These are phyloP conservation scores for Cylindrotheca closterium DNA, from an alignment of 108 stramenopile genomes.

Conservation along the genomic window DNA sequence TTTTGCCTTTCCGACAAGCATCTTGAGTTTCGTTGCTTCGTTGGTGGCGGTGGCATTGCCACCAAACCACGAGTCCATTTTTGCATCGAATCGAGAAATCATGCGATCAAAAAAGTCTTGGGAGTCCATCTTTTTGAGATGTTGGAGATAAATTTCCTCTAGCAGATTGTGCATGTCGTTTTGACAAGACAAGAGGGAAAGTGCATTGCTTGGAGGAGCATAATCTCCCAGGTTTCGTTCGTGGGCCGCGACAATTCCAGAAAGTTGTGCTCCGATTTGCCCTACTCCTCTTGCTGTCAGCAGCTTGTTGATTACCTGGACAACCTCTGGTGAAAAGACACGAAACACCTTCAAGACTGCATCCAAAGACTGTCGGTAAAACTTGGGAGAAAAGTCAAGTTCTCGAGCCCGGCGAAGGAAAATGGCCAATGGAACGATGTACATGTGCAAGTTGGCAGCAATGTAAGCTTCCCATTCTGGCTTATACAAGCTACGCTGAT, in stretches of 20 bases:
- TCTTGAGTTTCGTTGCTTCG: conserved; percentile 47
- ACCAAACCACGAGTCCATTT: conserved; percentile 47
- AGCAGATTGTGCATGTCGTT: conserved; percentile 69
- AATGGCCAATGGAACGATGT: conserved; percentile 79
- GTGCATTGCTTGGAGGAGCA: conserved; percentile 45
- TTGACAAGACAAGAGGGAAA: conserved; percentile 54
- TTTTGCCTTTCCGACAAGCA: conserved; percentile 47
- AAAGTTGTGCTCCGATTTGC: conserved; percentile 19
- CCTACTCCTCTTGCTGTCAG: conserved; percentile 35
- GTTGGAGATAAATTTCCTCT: conserved; percentile 82
- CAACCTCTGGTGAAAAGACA: conserved; percentile 68
- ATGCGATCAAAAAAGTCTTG: conserved; percentile 62
- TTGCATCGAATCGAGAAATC: too few species aligned
- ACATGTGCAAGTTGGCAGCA: conserved; percentile 74
- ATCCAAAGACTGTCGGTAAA: conserved; percentile 51
- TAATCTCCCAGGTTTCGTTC: conserved; percentile 51
- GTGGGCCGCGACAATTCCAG: conserved; percentile 47
- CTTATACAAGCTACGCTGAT: conserved; percentile 55
- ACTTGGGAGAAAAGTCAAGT: conserved; percentile 71
- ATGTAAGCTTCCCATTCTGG: conserved; percentile 79
- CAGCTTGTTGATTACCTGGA: conserved; percentile 56
- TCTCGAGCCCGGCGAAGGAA: conserved; percentile 89
- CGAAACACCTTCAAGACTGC: conserved; percentile 69
- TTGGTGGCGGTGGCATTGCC: conserved; percentile 48
- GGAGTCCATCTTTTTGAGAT: conserved; percentile 53